Evolutionary conservation across 1,139 yeast genomes (phyloP).

Genomic region (Yamadazyma epiphylla): DNA sequence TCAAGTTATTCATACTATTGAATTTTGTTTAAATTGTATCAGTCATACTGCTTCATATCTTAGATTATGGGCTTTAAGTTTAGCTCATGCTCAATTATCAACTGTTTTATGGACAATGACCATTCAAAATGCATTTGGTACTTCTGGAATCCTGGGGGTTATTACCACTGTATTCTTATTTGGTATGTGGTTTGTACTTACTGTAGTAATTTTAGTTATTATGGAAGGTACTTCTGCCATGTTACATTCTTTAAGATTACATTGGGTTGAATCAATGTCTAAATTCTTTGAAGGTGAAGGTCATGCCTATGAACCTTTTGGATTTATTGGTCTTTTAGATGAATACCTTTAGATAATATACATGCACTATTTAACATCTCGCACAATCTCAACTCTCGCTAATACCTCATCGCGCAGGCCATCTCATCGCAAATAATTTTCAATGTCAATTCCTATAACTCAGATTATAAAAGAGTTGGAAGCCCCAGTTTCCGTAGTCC

Average conservation of each 20-base stretch:
- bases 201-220: slow-evolving; percentile 68
- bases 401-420: slow-evolving; percentile 1
- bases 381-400: background rate
- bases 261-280: slow-evolving; percentile 88
- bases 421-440: slow-evolving; percentile 3
- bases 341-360: slow-evolving; percentile 8
- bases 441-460: slow-evolving; percentile 32
- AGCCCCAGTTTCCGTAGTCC: slow-evolving; percentile 31
- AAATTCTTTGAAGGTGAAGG: slow-evolving; percentile 86
- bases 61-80: slow-evolving; percentile 75
- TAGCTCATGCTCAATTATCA: slow-evolving; percentile 76
- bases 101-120: slow-evolving; percentile 80
- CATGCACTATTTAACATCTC: slow-evolving; percentile 1
- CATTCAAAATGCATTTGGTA: slow-evolving; percentile 51
- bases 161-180: slow-evolving; percentile 56
- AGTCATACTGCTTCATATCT: slow-evolving; percentile 78
- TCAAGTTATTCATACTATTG: slow-evolving; percentile 77
- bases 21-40: slow-evolving; percentile 74
- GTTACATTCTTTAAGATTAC: slow-evolving; percentile 80
- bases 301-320: slow-evolving; percentile 64
- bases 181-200: slow-evolving; percentile 75
- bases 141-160: slow-evolving; percentile 48
- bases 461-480: slow-evolving; percentile 34
- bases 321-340: slow-evolving; percentile 33
- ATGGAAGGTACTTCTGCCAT: slow-evolving; percentile 90